Evolutionary conservation across 495 filamentous ascomycete species (phyloP), one percentile per base, ranked within the genome.

Genomic region (Immersiella caudata): DNA sequence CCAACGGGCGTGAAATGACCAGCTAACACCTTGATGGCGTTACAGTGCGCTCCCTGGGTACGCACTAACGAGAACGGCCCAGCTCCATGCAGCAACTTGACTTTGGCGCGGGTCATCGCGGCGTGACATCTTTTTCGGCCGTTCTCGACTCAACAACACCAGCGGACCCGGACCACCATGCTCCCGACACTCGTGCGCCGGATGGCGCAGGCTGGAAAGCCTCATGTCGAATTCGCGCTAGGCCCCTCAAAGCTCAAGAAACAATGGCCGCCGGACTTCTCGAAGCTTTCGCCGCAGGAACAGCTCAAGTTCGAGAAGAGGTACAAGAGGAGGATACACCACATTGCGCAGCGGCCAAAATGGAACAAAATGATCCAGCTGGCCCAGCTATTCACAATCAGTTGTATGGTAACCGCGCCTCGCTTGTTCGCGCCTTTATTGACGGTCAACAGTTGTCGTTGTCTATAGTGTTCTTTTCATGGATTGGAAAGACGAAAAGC

Each of bases 221-320:
- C 70, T 0, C 40, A 62, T 8, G 65, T 63, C 12, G 67, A 36
- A 64, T 21, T 64, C 11, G 1, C 21, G 18, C 12, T 51, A 8
- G 51, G 50, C 6, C 33, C 63, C 11, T 49, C 64, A 68, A 88
- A 87, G 75, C 90, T 92, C n/a, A 92, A 93, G 76, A 90, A 89
- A 67, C 78, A 87, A 76, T 99, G 96, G 96, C 95, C 95, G 22
- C 95, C 95, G 1, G 93, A 97, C 77, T 93, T 98, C 83, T 80
- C 80, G 59, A 89, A 91, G 73, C 86, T 99, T 59, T 87, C 89
- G 5, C 78, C 81, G 18, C 93, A 91, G 74, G 89, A 98, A 71
- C 91, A 97, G 75, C 95, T 98, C 79, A 86, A 89, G 6, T 87
- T 94, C 66, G 92, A 96, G 76, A 87, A 88, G 64, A 86, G 88